Evolutionary conservation across 1,284 basidiomycete species (phyloP).

Genomic region (Flammula alnicola): DNA sequence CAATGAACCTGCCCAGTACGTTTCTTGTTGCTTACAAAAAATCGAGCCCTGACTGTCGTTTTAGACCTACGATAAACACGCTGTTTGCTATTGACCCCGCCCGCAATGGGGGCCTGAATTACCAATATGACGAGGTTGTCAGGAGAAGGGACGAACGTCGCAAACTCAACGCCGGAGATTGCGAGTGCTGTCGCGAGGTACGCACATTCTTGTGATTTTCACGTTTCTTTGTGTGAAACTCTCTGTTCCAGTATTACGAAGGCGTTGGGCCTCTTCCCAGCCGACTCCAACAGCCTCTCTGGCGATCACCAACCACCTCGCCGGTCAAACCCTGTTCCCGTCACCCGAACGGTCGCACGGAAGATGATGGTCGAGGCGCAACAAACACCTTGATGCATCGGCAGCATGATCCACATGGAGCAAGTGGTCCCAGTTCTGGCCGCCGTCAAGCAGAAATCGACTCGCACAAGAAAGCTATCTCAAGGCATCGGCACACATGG

Average conservation of each 20-base stretch:
- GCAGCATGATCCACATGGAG: not conserved
- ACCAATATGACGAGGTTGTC: constrained; percentile 80
- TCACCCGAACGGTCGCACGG: constrained; percentile 16
- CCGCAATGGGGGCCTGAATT: constrained; percentile 67
- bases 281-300: constrained; percentile 66
- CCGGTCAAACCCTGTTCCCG: constrained; percentile 32
- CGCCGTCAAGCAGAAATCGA: constrained; percentile 36
- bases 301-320: constrained; percentile 62
- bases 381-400: not conserved
- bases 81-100: constrained; percentile 70
- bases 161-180: constrained; percentile 77
- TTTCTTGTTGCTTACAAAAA: not conserved
- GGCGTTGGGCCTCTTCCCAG: constrained; percentile 72
- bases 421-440: constrained; percentile 9
- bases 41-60: not conserved
- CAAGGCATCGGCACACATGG: constrained; percentile 80
- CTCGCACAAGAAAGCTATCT: constrained; percentile 75
- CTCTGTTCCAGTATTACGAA: constrained; percentile 71
- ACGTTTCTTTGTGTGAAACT: not conserved
- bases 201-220: constrained; percentile 26
- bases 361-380: not conserved
- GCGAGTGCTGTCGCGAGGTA: constrained; percentile 85
- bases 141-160: constrained; percentile 68
- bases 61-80: constrained; percentile 57
- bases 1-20: constrained; percentile 15